Base-by-base conservation (phyloP, 805 yeast genomes). In the Nadsonia fulvescens region DNA sequence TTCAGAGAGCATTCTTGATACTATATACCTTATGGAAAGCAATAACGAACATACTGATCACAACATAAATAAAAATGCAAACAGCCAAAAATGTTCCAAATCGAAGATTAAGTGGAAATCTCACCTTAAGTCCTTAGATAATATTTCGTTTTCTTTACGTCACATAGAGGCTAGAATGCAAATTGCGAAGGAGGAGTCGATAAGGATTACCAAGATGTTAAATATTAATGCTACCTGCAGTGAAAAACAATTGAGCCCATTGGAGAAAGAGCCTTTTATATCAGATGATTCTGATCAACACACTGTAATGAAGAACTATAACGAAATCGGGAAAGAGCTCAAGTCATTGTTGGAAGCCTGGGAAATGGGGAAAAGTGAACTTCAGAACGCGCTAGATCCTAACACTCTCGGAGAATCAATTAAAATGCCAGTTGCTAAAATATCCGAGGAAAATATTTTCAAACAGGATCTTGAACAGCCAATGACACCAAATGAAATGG, bases 81-180 rank as follows among this genome's bases (percentile, higher is more conserved):
- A 18, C 2, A 15, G 23, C 3, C 11, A 6, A 19, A 17, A 11
- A 4, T 10, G 12, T 4, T 22, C 25, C 3, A 22, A 27, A 10
- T 20, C 29, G 16, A 15, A 23, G 15, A 21, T 16, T 16, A 22
- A 27, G 15, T 16, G 17, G 11, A 17, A 27, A 8, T 21, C 15
- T 28, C 27, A 24, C 12, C 22, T 15, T 13, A 14, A 19, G 12
- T 25, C 22, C 15, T 23, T 34, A 9, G 20, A 30, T 19, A 25
- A 30, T 13, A 20, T 36, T 18, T 24, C 32, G 9, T 22, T 27
- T 4, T 23, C 36, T 3, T 30, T 38, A 9, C 30, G 37, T 22
- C 37, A 37, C 25, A 20, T 39, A 9, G 39, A 39, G 15, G 34
- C 39, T 9, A 34, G 41, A 6, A 27, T 39, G 18, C 36, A 39